Evolutionary conservation across 2,329 filamentous ascomycete species (phyloP), one percentile per base, ranked within the genome.

Genomic region (Colletotrichum destructivum): DNA sequence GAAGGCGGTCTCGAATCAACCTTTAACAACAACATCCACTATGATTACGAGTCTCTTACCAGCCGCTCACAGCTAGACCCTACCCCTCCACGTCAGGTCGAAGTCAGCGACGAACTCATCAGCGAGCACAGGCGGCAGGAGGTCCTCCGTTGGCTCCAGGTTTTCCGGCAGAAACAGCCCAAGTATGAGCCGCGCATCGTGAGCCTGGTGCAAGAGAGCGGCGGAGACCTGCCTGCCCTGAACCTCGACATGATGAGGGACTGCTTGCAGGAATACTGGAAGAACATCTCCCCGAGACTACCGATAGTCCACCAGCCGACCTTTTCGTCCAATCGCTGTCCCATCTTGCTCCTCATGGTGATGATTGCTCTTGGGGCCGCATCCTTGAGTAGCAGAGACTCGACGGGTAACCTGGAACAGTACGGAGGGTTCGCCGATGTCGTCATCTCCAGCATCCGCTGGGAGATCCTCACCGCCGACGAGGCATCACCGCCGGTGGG

Each of bases 231-330:
- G 7, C 83, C 85, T 0, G 81, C 79, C 0, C 83, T 97, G 73
- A 94, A 90, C 78, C 81, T 95, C 61, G 90, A 93, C 60, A 95
- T 96, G 90, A 92, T 97, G 88, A 91, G 94, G 77, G 92, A 92
- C 16, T 97, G 95, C 77, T 89, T 96, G 73, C 88, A 90, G n/a
- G 94, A 94, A 55, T 98, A 94, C 81, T 98, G 95, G 95, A 89
- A 92, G 62, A 90, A 94, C 77, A 93, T 97, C 67, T 94, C 96
- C 73, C 91, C 93, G 9, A 94, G 97, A 74, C 84, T 98, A 65
- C 95, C 95, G 12, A 95, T 98, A 70, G 86, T 98, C 49, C 95
- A 98, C 79, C 93, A 94, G 76, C 93, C 94, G 1, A 97, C 94
- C 0, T 98, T 98, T 80, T 92, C 91, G 4, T 89, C 93, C 8